These are phyloP conservation scores for Dictyostelium intermedium DNA, from an alignment of 78 protist species.

Conservation along the genomic window DNA sequence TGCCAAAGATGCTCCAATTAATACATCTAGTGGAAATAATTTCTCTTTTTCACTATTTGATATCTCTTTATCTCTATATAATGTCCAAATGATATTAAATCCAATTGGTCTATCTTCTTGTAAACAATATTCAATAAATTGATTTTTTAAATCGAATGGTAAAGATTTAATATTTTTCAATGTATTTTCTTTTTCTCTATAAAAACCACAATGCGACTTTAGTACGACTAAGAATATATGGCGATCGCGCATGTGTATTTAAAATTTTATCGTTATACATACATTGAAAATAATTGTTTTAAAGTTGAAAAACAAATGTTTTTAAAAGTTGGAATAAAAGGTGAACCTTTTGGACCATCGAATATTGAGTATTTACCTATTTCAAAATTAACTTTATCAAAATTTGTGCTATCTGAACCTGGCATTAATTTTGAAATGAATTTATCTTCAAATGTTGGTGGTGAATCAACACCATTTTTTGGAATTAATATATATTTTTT, in stretches of 20 bases:
- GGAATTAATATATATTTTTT: background rate
- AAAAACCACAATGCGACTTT: too few species aligned
- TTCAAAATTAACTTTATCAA: background rate
- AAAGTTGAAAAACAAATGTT: slow-evolving; percentile 1
- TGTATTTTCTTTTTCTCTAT: background rate
- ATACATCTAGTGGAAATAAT: background rate
- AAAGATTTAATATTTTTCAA: background rate
- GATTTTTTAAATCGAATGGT: background rate
- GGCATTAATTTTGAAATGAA: background rate
- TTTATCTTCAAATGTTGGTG: background rate
- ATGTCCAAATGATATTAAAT: background rate
- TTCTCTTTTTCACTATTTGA: background rate
- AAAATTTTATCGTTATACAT: too few species aligned
- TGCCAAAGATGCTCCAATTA: background rate
- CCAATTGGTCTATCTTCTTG: background rate
- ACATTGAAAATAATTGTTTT: background rate
- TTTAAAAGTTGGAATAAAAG: slow-evolving; percentile 9
- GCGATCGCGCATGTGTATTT: too few species aligned
- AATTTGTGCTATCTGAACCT: background rate
- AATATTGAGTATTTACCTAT: background rate
- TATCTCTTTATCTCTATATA: background rate
- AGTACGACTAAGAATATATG: too few species aligned
- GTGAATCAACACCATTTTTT: background rate
- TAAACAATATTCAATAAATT: background rate
- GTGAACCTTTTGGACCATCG: background rate